Evolutionary conservation across 192 early-diverging fungal species (phyloP).

Genomic region (Linnemannia zychae): DNA sequence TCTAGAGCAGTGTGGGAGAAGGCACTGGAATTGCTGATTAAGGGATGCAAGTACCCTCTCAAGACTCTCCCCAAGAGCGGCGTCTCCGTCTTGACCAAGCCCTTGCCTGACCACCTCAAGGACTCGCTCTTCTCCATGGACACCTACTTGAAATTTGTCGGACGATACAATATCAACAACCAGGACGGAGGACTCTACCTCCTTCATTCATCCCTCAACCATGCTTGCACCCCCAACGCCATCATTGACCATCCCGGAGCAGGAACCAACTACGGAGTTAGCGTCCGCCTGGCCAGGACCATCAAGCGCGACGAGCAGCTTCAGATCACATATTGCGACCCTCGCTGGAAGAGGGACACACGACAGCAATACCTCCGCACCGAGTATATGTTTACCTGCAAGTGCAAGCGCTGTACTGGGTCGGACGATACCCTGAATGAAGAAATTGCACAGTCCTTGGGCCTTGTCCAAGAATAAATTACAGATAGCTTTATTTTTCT

Average conservation of each 20-base stretch:
- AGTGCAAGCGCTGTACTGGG: conserved; percentile 67
- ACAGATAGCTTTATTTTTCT: not conserved
- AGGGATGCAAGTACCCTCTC: conserved; percentile 64
- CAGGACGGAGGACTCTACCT: conserved; percentile 73
- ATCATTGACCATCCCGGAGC: conserved; percentile 65
- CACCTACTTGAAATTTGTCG: conserved; percentile 67
- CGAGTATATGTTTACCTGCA: conserved; percentile 72
- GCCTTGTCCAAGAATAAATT: conserved; percentile 34
- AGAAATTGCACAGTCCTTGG: conserved; percentile 58
- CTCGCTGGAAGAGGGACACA: conserved; percentile 66
- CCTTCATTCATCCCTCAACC: conserved; percentile 72
- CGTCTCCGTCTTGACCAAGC: conserved; percentile 54
- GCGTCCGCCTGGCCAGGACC: conserved; percentile 66
- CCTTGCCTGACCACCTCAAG: conserved; percentile 60
- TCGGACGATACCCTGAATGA: conserved; percentile 61
- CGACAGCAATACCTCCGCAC: conserved; percentile 65
- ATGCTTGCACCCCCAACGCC: conserved; percentile 68
- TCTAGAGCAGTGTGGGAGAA: conserved; percentile 59
- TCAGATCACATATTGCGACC: conserved; percentile 72
- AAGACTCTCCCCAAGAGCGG: conserved; percentile 51
- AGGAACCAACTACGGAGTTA: conserved; percentile 64
- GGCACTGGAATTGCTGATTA: conserved; percentile 56
- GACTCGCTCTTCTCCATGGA: conserved; percentile 65
- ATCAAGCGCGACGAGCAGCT: conserved; percentile 72
- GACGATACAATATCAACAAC: conserved; percentile 74